These are phyloP conservation scores for Coelastrella sp. DNA, from an alignment of 139 green algal genomes.

Conservation along the genomic window DNA sequence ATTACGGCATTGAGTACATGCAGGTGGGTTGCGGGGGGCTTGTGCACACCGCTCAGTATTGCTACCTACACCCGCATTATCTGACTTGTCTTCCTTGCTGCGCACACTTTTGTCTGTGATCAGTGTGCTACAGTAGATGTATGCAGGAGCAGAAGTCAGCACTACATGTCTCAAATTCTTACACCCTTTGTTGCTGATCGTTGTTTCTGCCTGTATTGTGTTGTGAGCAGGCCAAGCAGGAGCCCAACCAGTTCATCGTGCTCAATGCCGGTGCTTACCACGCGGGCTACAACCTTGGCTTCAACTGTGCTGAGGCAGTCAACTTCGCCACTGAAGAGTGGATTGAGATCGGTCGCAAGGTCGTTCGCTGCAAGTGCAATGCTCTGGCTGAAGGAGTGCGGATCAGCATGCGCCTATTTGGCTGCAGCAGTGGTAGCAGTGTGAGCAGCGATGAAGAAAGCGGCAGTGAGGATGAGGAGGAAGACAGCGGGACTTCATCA, in stretches of 20 bases:
- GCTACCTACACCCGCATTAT: no score
- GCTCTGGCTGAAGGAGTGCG: slow-evolving; percentile 66
- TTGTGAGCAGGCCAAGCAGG: slow-evolving; percentile 67
- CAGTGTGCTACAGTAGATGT: no score
- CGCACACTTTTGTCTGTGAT: no score
- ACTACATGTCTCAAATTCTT: no score
- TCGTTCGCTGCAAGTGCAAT: slow-evolving; percentile 67
- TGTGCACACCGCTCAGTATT: no score
- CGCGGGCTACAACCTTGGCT: slow-evolving; percentile 84
- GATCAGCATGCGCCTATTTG: slow-evolving; percentile 77
- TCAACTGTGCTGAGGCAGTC: slow-evolving; percentile 86
- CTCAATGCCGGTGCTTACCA: slow-evolving; percentile 88
- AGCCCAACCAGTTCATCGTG: slow-evolving; percentile 87
- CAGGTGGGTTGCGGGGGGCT: background rate
- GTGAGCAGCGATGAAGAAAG: slow-evolving; percentile 25
- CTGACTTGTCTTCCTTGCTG: no score
- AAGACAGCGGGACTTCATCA: background rate
- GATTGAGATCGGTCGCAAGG: slow-evolving; percentile 66
- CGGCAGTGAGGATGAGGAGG: slow-evolving; percentile 34
- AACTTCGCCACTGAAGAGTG: slow-evolving; percentile 63
- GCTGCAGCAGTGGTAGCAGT: slow-evolving; percentile 42
- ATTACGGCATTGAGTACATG: slow-evolving; percentile 64
- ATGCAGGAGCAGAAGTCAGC: no score
- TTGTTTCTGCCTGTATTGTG: background rate
- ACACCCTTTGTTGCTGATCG: background rate